Conservation (phyloP, 2,329 filamentous ascomycete genomes). For the Penicillium occitanis region DNA sequence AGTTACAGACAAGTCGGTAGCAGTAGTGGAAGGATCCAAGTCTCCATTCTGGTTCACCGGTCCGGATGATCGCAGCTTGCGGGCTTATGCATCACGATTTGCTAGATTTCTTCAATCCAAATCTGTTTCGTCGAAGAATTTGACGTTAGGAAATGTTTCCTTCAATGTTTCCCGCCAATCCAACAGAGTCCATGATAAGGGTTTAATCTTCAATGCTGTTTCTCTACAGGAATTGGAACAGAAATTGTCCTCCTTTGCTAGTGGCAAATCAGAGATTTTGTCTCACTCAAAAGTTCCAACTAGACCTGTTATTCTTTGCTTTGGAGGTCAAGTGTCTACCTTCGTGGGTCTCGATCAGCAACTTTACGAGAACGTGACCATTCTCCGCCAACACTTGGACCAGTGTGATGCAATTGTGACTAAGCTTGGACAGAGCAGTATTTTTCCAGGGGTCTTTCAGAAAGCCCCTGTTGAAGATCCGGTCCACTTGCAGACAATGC, state of each 20-base stretch:
- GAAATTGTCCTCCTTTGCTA: neutral
- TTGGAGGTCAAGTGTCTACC: slow-evolving; percentile 41
- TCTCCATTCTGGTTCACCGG: slow-evolving; percentile 6
- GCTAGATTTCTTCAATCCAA: neutral
- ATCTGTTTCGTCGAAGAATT: neutral
- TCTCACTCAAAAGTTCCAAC: neutral
- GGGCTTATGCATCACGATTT: neutral
- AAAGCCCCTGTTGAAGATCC: neutral
- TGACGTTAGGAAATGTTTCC: neutral
- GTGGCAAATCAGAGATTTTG: neutral
- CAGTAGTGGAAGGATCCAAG: neutral
- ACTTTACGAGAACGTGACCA: neutral
- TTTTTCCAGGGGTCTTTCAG: neutral
- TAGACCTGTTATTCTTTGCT: slow-evolving; percentile 37
- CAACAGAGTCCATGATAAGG: neutral
- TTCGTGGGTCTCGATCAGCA: neutral
- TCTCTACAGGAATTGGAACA: slow-evolving; percentile 24
- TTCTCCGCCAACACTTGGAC: neutral
- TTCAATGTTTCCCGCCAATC: neutral
- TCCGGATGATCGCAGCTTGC: neutral
- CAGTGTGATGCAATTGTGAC: neutral
- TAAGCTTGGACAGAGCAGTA: neutral
- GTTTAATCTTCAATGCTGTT: slow-evolving; percentile 28
- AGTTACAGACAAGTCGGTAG: slow-evolving; percentile 23
- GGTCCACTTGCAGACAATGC: neutral